Evolutionary conservation across 208 protist species (phyloP), one percentile per base, ranked within the genome.

Genomic region (Herpetomonas samuelpessoai): DNA sequence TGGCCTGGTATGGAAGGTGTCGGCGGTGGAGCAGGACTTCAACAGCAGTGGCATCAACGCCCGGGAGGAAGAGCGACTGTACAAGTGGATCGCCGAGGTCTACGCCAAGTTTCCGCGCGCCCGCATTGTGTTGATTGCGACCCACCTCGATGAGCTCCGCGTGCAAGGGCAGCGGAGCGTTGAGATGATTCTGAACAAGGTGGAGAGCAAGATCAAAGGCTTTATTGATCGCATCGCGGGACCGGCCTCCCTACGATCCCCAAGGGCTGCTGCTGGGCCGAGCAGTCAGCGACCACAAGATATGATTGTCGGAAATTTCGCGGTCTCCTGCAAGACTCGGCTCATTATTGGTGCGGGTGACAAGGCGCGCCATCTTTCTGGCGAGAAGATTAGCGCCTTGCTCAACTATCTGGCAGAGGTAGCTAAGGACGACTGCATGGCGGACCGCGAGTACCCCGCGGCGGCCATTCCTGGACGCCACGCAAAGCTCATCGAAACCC

Each of bases 1-100:
- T 74, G 67, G 74, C 25, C 71, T 96, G 22, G 88, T 96, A 38
- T 96, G 91, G 88, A 95, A 95, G 64, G 77, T 96, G 21, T 96
- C 85, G 16, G 81, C 78, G 29, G 73, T 93, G 30, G 87, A 94
- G 68, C 84, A 93, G 67, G 84, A 89, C 63, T 91, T 85, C 68
- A 75, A 84, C 48, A 85, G 72, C 65, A 83, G 65, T 49, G 83
- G 86, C 55, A 94, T 94, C 67, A 90, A 78, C 65, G 67, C 46
- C 9, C 63, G 71, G 4, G 86, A 96, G 73, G 87, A 96, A 69
- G 67, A 90, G 62, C 83, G 85, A 3, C 73, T 96, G 67, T 82
- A 91, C 49, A 82, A 76, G 53, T 94, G 85, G 83, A 81, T 90
- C 46, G 74, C 79, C n/a, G 83, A 94, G 70, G 83, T 96, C 25